phyloP scores from a whole-genome alignment of 768 basidiomycete genomes.

The Boletus pseudo-olivaceus region DNA sequence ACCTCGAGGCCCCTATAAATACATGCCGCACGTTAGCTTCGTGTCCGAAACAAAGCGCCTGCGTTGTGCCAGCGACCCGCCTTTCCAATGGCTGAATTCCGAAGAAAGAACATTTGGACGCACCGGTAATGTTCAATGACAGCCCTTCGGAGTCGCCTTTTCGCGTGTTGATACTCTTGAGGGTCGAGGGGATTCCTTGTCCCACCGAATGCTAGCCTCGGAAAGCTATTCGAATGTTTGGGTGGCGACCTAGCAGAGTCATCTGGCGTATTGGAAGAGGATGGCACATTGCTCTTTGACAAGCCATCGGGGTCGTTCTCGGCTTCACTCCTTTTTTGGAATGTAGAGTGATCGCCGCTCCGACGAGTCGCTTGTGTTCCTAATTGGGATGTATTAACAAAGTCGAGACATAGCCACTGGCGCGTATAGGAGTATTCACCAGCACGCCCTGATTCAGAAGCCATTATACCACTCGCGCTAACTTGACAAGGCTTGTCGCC shows the following conservation, averaged over 20 bases:
- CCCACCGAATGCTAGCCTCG: neutral
- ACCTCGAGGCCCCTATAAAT: constrained; percentile 65
- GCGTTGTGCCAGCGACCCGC: neutral
- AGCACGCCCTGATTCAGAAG: constrained; percentile 17
- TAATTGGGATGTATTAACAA: neutral
- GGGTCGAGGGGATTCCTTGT: constrained; percentile 45
- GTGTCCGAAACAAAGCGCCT: neutral
- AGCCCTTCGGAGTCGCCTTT: constrained; percentile 79
- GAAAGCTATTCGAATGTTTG: constrained; percentile 1
- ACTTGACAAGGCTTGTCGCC: neutral
- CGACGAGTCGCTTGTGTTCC: neutral
- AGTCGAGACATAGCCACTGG: neutral
- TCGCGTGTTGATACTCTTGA: constrained; percentile 77
- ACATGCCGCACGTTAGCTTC: constrained; percentile 4
- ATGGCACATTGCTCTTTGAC: neutral
- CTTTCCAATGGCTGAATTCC: neutral
- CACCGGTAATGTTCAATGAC: constrained; percentile 79
- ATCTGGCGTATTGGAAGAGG: neutral
- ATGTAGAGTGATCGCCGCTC: neutral
- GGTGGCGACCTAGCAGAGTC: neutral
- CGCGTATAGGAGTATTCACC: constrained; percentile 4
- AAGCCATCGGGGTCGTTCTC: neutral
- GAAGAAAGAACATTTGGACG: neutral
- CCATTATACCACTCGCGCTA: neutral
- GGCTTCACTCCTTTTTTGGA: neutral